Conservation (phyloP, 2,329 filamentous ascomycete species). For the Cyphellophora europaea region DNA sequence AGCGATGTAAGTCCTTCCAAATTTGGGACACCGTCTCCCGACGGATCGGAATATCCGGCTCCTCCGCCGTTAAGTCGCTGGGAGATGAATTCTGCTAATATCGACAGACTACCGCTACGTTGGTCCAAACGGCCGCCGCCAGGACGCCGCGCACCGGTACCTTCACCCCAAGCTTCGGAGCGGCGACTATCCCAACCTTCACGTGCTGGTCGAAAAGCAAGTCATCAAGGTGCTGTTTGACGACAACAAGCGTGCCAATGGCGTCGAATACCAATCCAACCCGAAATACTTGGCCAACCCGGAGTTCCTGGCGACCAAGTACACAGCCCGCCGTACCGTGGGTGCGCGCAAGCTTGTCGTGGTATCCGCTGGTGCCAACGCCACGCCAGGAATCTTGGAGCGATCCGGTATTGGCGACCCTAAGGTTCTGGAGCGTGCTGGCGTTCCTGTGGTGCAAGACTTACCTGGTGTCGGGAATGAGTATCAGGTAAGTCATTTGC, state of each 20-base stretch:
- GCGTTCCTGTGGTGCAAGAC: conserved; percentile 33
- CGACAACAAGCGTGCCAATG: conserved; percentile 43
- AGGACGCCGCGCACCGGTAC: conserved; percentile 49
- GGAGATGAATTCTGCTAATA: too few species aligned
- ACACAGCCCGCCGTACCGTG: conserved; percentile 23
- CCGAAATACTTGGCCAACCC: conserved; percentile 28
- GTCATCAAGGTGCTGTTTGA: conserved; percentile 49
- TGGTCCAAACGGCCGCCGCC: conserved; percentile 42
- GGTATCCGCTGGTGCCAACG: conserved; percentile 47
- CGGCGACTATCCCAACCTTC: conserved; percentile 46
- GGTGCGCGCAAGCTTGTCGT: conserved; percentile 46
- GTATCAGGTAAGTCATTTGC: too few species aligned
- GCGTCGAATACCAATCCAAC: conserved; percentile 48
- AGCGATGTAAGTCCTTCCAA: too few species aligned
- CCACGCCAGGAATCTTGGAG: conserved; percentile 50
- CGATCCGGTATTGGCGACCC: conserved; percentile 50
- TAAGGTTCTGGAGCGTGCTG: conserved; percentile 30
- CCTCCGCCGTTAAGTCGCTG: too few species aligned
- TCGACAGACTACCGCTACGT: conserved; percentile 45
- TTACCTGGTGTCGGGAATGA: conserved; percentile 40
- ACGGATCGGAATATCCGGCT: too few species aligned
- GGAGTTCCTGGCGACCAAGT: conserved; percentile 1
- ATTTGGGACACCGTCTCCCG: too few species aligned
- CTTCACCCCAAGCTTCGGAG: conserved; percentile 43
- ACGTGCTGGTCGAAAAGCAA: conserved; percentile 48